These are phyloP conservation scores for Mollisia scopiformis DNA, from an alignment of 2,329 filamentous ascomycete species.

Conservation along the genomic window DNA sequence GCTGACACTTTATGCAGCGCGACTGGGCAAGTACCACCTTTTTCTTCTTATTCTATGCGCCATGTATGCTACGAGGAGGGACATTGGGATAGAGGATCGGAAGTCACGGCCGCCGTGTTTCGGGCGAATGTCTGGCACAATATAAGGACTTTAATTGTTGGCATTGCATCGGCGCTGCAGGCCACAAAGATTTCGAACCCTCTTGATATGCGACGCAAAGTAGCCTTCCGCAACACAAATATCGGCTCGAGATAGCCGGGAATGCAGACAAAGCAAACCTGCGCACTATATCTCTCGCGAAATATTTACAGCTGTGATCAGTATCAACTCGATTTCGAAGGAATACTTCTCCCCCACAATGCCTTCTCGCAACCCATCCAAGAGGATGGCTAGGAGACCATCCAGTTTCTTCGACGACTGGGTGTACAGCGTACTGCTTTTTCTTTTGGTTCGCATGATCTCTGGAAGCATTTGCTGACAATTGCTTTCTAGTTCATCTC, in stretches of 20 bases:
- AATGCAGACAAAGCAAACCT: background rate
- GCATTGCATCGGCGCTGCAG: background rate
- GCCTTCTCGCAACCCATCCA: background rate
- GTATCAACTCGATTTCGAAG: no score
- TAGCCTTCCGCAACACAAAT: background rate
- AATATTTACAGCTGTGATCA: background rate
- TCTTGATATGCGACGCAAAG: background rate
- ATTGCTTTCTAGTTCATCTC: conserved; percentile 81
- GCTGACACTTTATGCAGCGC: conserved; percentile 40
- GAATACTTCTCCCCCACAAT: no score
- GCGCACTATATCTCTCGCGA: background rate
- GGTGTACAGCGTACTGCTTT: background rate
- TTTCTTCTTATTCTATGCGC: conserved; percentile 26
- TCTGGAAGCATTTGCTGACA: conserved; percentile 25
- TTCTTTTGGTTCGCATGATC: background rate
- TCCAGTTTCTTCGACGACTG: background rate
- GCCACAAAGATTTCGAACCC: background rate
- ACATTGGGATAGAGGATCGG: background rate
- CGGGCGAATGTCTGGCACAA: background rate
- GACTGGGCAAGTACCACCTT: conserved; percentile 80
- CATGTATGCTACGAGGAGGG: conserved; percentile 5
- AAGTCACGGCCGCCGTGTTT: background rate
- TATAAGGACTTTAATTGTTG: background rate
- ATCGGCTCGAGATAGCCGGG: background rate
- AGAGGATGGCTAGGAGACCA: background rate